Evolutionary conservation across 2,329 filamentous ascomycete species (phyloP).

Genomic region (Fusarium guadeloupense): DNA sequence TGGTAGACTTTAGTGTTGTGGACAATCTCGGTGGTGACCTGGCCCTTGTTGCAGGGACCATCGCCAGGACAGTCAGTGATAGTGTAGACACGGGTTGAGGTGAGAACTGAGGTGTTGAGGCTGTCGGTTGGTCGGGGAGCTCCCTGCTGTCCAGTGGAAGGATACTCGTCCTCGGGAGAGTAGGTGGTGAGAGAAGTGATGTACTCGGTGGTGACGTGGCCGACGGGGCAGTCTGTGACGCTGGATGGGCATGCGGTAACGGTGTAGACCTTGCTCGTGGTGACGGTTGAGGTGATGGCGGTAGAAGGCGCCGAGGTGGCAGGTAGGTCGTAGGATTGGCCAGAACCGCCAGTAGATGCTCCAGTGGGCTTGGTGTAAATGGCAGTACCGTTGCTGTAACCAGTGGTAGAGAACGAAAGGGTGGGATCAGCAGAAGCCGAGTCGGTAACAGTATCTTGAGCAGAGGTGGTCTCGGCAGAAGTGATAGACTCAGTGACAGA

Average conservation of each 20-base stretch:
- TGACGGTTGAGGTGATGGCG: slow-evolving; percentile 44
- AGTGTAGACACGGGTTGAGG: slow-evolving; percentile 64
- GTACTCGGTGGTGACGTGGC: slow-evolving; percentile 43
- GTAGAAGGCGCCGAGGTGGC: slow-evolving; percentile 14
- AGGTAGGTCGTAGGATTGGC: slow-evolving; percentile 11
- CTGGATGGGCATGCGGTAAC: slow-evolving; percentile 46
- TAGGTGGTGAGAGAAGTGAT: slow-evolving; percentile 48
- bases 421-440: slow-evolving; percentile 10
- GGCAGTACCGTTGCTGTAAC: slow-evolving; percentile 30
- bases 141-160: background rate
- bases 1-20: slow-evolving; percentile 34
- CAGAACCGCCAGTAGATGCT: background rate
- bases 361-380: slow-evolving; percentile 11
- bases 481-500: background rate
- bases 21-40: slow-evolving; percentile 38
- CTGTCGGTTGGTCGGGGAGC: slow-evolving; percentile 19
- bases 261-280: slow-evolving; percentile 44
- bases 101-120: slow-evolving; percentile 53
- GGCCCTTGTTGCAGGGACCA: slow-evolving; percentile 43
- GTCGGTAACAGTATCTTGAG: no score
- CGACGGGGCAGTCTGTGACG: slow-evolving; percentile 43
- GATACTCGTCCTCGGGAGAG: slow-evolving; percentile 44
- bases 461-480: slow-evolving; percentile 11
- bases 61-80: slow-evolving; percentile 65
- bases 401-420: slow-evolving; percentile 23